These are phyloP conservation scores for Cucumis melo DNA, from an alignment of 306 rosid species.

Conservation along the genomic window DNA sequence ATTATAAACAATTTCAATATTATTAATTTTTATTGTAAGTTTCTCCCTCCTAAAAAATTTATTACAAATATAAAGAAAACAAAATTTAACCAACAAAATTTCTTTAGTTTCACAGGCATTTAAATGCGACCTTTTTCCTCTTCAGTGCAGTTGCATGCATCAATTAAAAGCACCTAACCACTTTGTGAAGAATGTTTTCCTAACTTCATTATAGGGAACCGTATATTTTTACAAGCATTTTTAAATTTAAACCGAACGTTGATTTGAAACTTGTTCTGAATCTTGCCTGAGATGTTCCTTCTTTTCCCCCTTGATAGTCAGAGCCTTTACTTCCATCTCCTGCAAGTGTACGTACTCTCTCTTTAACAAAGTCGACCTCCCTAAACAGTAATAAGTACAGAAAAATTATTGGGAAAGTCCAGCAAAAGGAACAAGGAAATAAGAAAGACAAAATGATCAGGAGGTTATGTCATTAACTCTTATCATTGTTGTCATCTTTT, in stretches of 20 bases:
- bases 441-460: not conserved
- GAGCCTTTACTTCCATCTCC: slow-evolving; percentile 97
- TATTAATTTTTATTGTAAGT: too few relatives aligned
- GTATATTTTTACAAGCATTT: not conserved
- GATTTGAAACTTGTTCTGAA: slow-evolving; percentile 9
- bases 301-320: slow-evolving; percentile 72
- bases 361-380: slow-evolving; percentile 80
- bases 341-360: slow-evolving; percentile 72
- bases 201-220: not conserved
- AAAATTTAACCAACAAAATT: not conserved
- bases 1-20: not conserved
- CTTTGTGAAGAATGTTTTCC: not conserved
- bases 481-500: not conserved
- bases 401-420: not conserved
- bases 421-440: not conserved
- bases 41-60: too few relatives aligned
- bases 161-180: not conserved
- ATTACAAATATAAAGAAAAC: too few relatives aligned
- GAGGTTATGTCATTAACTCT: not conserved
- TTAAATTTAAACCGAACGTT: not conserved
- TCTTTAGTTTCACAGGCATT: not conserved
- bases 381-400: slow-evolving; percentile 20
- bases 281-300: slow-evolving; percentile 70
- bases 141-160: not conserved
- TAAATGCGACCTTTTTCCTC: not conserved